Evolutionary conservation across 2,329 filamentous ascomycete species (phyloP).

Genomic region (Aspergillus sp.): DNA sequence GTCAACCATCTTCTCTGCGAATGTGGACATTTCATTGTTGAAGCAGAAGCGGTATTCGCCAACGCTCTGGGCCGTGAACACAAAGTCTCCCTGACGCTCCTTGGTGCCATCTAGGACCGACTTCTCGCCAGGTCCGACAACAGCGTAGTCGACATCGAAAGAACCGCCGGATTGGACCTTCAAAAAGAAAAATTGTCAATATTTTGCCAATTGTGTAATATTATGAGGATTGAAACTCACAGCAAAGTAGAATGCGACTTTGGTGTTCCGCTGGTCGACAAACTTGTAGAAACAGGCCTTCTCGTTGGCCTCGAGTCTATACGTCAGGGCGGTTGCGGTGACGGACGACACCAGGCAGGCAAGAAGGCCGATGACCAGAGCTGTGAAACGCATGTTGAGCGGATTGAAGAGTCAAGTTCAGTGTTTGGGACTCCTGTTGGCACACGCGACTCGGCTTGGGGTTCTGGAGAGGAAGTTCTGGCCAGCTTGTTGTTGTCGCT

Average conservation of each 20-base stretch:
- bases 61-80: conserved; percentile 84
- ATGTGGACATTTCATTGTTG: conserved; percentile 97
- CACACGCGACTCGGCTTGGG: conserved; percentile 14
- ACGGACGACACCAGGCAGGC: conserved; percentile 69
- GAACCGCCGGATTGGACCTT: conserved; percentile 97
- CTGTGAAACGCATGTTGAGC: conserved; percentile 62
- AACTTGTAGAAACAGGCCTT: conserved; percentile 91
- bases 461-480: conserved; percentile 23
- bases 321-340: conserved; percentile 88
- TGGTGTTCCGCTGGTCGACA: conserved; percentile 74
- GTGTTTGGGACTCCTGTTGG: conserved; percentile 12
- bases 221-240: conserved; percentile 54
- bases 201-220: neutral
- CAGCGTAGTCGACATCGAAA: conserved; percentile 93
- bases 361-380: conserved; percentile 66
- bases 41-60: conserved; percentile 98
- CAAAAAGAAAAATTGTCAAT: neutral
- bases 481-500: conserved; percentile 30
- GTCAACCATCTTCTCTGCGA: conserved; percentile 95
- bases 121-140: conserved; percentile 77
- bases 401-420: conserved; percentile 18
- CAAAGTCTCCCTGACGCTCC: conserved; percentile 94
- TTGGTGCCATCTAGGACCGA: conserved; percentile 82
- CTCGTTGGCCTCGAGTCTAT: conserved; percentile 86
- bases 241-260: conserved; percentile 98